Conservation (phyloP, 108 stramenopile species). For the Nannochloropsis granulata region DNA sequence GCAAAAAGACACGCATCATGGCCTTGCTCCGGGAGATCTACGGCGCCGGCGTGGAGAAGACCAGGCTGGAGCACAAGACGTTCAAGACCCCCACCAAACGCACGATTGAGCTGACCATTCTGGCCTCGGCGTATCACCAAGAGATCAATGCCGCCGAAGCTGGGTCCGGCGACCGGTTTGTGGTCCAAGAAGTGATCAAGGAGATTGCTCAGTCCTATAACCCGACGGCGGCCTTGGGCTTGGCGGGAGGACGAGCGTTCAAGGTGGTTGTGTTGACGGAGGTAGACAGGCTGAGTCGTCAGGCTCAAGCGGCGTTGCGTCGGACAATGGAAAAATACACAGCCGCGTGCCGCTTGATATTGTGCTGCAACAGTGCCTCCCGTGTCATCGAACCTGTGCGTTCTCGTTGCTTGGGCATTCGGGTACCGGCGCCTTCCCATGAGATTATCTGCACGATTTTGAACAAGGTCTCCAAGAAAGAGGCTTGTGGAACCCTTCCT, state of each 20-base stretch:
- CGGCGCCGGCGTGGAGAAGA: conserved; percentile 65
- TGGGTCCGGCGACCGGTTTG: conserved; percentile 79
- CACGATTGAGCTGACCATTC: conserved; percentile 77
- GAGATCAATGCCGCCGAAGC: conserved; percentile 92
- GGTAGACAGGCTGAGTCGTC: conserved; percentile 67
- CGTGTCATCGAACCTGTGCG: conserved; percentile 85
- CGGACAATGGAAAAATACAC: conserved; percentile 98
- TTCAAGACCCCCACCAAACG: conserved; percentile 65
- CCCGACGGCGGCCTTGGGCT: background rate
- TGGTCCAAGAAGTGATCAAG: conserved; percentile 96
- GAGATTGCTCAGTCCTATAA: conserved; percentile 61
- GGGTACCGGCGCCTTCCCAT: conserved; percentile 68
- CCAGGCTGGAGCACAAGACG: conserved; percentile 37
- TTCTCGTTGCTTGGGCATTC: conserved; percentile 79
- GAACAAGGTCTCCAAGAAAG: background rate
- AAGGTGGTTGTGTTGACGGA: conserved; percentile 84
- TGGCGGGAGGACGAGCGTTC: conserved; percentile 23
- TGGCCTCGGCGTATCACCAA: conserved; percentile 81
- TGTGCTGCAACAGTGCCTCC: conserved; percentile 66
- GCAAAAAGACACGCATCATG: conserved; percentile 88
- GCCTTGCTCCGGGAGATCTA: conserved; percentile 75
- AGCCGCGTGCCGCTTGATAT: conserved; percentile 73
- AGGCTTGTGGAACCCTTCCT: conserved; percentile 42
- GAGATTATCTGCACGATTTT: conserved; percentile 15
- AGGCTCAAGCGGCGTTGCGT: conserved; percentile 48